phyloP scores from a whole-genome alignment of 352 stramenopile species.

The Peronospora farinosa region DNA sequence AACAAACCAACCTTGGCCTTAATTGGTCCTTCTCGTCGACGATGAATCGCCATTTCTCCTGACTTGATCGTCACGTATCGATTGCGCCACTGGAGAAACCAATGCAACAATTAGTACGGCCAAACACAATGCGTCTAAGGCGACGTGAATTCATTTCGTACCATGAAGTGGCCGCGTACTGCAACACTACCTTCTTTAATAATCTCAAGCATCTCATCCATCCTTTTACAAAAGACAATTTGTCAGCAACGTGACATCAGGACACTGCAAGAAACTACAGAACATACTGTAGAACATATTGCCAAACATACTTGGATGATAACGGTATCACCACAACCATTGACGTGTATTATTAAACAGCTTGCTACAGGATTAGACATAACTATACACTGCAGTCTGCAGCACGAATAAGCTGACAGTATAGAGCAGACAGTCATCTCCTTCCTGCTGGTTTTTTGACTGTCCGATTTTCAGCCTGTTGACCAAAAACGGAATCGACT shows the following conservation, averaged over 20 bases:
- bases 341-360: not conserved
- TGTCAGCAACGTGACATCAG: not conserved
- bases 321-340: slow-evolving; percentile 23
- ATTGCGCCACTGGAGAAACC: slow-evolving; percentile 49
- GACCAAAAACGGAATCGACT: slow-evolving; percentile 7
- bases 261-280: not conserved
- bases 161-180: slow-evolving; percentile 61
- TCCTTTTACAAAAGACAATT: slow-evolving; percentile 8
- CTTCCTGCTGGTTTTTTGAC: slow-evolving; percentile 16
- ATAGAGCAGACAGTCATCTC: not conserved
- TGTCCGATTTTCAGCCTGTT: slow-evolving; percentile 15
- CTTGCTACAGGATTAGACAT: too few species aligned
- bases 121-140: not conserved
- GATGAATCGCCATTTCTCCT: slow-evolving; percentile 43
- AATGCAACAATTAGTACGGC: slow-evolving; percentile 4
- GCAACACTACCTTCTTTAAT: slow-evolving; percentile 59
- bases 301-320: slow-evolving; percentile 24
- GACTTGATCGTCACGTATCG: slow-evolving; percentile 51
- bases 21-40: slow-evolving; percentile 38
- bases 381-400: too few species aligned
- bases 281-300: too few species aligned
- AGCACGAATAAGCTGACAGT: too few species aligned
- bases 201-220: slow-evolving; percentile 30
- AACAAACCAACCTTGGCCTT: slow-evolving; percentile 48
- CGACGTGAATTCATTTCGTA: slow-evolving; percentile 14